Evolutionary conservation across 2,329 filamentous ascomycete genomes (phyloP).

Genomic region (Periglandula ipomoeae): DNA sequence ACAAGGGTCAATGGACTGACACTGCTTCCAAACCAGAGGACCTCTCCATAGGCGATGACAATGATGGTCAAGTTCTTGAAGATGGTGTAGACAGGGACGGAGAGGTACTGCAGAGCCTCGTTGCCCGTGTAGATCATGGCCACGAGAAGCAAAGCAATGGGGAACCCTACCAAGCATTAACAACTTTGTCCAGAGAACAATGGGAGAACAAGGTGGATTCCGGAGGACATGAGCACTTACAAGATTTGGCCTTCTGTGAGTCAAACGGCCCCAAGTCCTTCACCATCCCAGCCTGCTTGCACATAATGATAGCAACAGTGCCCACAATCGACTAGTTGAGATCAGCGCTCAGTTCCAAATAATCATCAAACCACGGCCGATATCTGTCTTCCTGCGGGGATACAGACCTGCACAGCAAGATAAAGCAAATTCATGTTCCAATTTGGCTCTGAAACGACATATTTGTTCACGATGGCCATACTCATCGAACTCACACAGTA

Average conservation of each 20-base stretch:
- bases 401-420: slow-evolving; percentile 75
- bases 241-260: slow-evolving; percentile 81
- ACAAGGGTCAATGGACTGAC: slow-evolving; percentile 86
- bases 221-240: slow-evolving; percentile 38
- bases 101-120: slow-evolving; percentile 92
- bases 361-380: no score
- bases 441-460: slow-evolving; percentile 78
- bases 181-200: not conserved
- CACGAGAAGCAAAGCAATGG: slow-evolving; percentile 87
- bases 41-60: slow-evolving; percentile 95
- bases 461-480: slow-evolving; percentile 99
- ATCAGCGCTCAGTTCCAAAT: not conserved
- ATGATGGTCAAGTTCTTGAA: slow-evolving; percentile 99
- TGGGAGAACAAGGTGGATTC: not conserved
- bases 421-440: slow-evolving; percentile 98
- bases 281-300: slow-evolving; percentile 76
- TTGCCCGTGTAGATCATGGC: slow-evolving; percentile 99
- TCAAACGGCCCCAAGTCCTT: slow-evolving; percentile 77
- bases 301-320: slow-evolving; percentile 70
- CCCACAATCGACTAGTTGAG: slow-evolving; percentile 70
- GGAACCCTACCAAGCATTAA: slow-evolving; percentile 60
- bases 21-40: slow-evolving; percentile 92
- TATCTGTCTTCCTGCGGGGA: no score
- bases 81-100: slow-evolving; percentile 97
- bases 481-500: slow-evolving; percentile 96